Evolutionary conservation across 2,329 filamentous ascomycete genomes (phyloP).

Genomic region (Colletotrichum costaricense): DNA sequence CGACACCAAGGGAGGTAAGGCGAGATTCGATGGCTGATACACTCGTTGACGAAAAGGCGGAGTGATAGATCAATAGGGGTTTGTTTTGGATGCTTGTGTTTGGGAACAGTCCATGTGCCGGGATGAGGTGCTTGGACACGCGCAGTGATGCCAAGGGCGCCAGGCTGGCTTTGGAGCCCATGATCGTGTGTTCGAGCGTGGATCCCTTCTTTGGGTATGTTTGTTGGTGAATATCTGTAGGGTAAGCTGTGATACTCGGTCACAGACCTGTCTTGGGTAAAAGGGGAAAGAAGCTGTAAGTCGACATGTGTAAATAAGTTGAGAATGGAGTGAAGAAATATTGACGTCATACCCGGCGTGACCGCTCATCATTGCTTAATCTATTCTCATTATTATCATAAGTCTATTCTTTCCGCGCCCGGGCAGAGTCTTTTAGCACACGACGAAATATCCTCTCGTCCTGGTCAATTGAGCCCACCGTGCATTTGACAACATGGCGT

Average conservation of each 20-base stretch:
- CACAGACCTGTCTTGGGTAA: too few species aligned
- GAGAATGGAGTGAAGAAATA: not conserved
- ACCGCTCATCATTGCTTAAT: not conserved
- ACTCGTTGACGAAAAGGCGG: slow-evolving; percentile 60
- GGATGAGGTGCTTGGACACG: slow-evolving; percentile 70
- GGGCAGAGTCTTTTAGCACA: not conserved
- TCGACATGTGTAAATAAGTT: too few species aligned
- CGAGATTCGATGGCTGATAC: slow-evolving; percentile 67
- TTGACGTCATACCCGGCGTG: not conserved
- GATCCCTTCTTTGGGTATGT: not conserved
- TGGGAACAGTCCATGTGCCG: slow-evolving; percentile 65
- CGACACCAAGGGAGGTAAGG: slow-evolving; percentile 63
- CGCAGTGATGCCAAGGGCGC: slow-evolving; percentile 59
- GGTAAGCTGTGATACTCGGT: too few species aligned
- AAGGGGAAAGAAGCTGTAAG: too few species aligned
- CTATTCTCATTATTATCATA: not conserved
- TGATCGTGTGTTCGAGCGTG: not conserved
- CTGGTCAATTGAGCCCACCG: too few species aligned
- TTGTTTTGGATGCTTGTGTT: slow-evolving; percentile 74
- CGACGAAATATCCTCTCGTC: not conserved
- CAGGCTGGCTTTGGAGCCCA: not conserved
- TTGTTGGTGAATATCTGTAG: not conserved
- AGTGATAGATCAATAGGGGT: slow-evolving; percentile 75
- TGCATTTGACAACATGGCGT: too few species aligned
- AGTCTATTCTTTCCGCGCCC: not conserved